Evolutionary conservation across 192 early-diverging fungal genomes (phyloP).

Genomic region (Podochytrium sp.): DNA sequence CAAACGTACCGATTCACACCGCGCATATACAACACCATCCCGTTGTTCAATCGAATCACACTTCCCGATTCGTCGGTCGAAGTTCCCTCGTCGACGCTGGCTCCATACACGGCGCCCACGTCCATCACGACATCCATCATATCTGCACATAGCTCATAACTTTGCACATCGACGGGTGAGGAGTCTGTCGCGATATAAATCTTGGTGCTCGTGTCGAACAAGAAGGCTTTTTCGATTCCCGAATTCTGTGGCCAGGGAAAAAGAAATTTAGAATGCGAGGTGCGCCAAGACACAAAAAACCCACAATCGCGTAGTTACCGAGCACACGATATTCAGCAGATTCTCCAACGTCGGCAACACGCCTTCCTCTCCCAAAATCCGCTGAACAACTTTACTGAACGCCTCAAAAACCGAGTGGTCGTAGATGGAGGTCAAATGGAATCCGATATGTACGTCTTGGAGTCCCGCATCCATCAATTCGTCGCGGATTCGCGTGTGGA

Average conservation of each 20-base stretch:
- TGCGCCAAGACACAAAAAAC: neutral
- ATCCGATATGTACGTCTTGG: slow-evolving; percentile 78
- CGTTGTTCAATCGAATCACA: slow-evolving; percentile 73
- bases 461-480: slow-evolving; percentile 76
- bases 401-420: slow-evolving; percentile 95
- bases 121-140: slow-evolving; percentile 94
- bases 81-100: neutral
- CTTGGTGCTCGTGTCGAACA: slow-evolving; percentile 88
- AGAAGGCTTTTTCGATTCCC: slow-evolving; percentile 93
- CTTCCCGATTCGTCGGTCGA: slow-evolving; percentile 46
- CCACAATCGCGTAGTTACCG: slow-evolving; percentile 56
- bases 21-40: slow-evolving; percentile 77
- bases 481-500: slow-evolving; percentile 89
- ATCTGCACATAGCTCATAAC: slow-evolving; percentile 91
- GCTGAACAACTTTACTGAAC: slow-evolving; percentile 90
- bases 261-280: too few relatives aligned
- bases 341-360: slow-evolving; percentile 77
- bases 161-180: slow-evolving; percentile 77
- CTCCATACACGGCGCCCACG: slow-evolving; percentile 74
- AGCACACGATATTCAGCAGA: slow-evolving; percentile 89
- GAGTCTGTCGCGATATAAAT: slow-evolving; percentile 95
- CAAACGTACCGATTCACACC: slow-evolving; percentile 72
- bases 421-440: slow-evolving; percentile 92
- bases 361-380: slow-evolving; percentile 73
- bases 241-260: slow-evolving; percentile 71